Base-by-base conservation (phyloP, 163 green algal species). In the Scenedesmus sp. region DNA sequence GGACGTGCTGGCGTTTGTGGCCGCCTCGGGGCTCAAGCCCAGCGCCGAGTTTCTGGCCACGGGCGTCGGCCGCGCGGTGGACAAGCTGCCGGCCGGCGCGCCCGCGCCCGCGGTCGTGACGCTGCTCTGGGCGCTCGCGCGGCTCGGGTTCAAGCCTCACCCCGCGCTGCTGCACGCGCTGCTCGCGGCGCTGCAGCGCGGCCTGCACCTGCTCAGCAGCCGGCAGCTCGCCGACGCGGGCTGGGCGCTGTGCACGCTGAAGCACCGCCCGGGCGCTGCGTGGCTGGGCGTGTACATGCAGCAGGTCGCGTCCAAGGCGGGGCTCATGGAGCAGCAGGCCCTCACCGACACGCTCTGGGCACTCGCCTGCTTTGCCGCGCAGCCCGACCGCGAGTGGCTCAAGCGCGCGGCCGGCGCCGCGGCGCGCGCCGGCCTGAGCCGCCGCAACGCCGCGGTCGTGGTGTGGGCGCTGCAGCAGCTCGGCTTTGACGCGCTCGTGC, bases 341-440 rank as follows among this genome's bases (percentile, higher is more conserved):
- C 56, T 83, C 26, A 63, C 65, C 44, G 75, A 83, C 51, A 64
- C 57, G 18, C 39, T 83, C 20, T 83, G 75, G 75, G 75, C 75
- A 9, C 56, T 83, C 3, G 75, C 75, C 14, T 76, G 64, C 29
- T 83, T 83, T 57, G 75, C 48, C 3, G 75, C 65, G 20, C 31
- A 63, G 44, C 64, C 75, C 18, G 75, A 77, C 26, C 64, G 51
- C 42, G 65, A 70, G 44, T 83, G 75, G 75, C 44, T 83, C 29
- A 56, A 57, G 42, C 29, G 36, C 29, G 44, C 71, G 29, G 26
- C 64, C 57, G 3, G 64, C 33, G n/a, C 42, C 17, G 28, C 29
- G 36, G 28, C 42, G 24, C 26, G 29, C 72, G 26, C 42, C 28
- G 2, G 45, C 29, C 29, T 82, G 5, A 42, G 24, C 1, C 33